These are phyloP conservation scores for Alternaria novae-zelandiae DNA, from an alignment of 2,329 filamentous ascomycete genomes.

Conservation along the genomic window DNA sequence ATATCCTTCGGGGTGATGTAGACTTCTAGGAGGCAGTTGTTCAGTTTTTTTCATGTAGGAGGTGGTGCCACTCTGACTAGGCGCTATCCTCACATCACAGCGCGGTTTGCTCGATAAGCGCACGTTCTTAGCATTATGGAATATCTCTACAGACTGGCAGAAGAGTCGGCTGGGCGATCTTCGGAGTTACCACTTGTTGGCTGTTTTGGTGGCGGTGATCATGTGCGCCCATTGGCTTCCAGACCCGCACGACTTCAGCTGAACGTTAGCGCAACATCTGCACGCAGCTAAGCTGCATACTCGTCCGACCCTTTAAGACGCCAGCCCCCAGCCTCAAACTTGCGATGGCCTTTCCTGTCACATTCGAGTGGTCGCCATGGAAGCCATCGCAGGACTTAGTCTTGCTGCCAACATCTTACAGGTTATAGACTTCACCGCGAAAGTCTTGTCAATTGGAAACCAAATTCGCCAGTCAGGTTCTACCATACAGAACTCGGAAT, in stretches of 20 bases:
- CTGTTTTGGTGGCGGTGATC: background rate
- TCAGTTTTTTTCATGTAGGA: background rate
- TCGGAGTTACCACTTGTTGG: background rate
- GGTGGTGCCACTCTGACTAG: background rate
- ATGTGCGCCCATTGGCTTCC: background rate
- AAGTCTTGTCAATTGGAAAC: background rate
- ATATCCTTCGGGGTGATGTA: background rate
- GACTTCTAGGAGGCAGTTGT: background rate
- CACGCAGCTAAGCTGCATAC: background rate
- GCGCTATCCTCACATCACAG: background rate
- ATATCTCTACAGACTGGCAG: background rate
- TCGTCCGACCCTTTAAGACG: background rate
- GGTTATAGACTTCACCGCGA: background rate
- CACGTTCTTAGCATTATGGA: background rate
- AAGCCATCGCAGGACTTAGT: background rate
- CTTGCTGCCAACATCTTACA: background rate
- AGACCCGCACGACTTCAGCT: background rate
- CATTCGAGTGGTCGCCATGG: background rate
- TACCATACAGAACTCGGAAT: background rate
- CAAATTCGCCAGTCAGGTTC: background rate
- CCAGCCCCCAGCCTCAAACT: background rate
- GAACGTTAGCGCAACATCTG: background rate
- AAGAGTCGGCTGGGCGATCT: background rate
- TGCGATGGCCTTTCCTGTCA: fast-evolving
- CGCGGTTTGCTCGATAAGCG: background rate